Conservation (phyloP, 2,329 filamentous ascomycete genomes). For the Cladophialophora chaetospira region DNA sequence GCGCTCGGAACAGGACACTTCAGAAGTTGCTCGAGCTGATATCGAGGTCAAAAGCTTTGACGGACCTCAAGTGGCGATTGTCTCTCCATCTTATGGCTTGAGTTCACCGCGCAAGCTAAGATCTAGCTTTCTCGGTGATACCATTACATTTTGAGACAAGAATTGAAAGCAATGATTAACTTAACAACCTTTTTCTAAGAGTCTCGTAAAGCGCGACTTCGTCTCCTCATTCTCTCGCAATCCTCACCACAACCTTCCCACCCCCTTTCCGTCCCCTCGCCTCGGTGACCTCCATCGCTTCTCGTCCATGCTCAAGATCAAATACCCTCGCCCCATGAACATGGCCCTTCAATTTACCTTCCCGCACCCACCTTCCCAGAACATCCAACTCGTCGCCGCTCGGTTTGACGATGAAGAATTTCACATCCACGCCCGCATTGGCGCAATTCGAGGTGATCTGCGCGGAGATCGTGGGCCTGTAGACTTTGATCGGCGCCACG, state of each 20-base stretch:
- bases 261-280: slow-evolving; percentile 11
- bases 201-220: no score
- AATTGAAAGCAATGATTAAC: no score
- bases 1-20: neutral
- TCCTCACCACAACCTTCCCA: slow-evolving; percentile 20
- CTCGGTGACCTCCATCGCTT: slow-evolving; percentile 39
- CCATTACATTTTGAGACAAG: neutral
- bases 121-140: neutral
- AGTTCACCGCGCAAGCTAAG: neutral
- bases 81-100: neutral
- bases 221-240: no score
- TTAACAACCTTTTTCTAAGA: no score
- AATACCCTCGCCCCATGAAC: slow-evolving; percentile 36
- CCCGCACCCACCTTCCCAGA: slow-evolving; percentile 42
- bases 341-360: slow-evolving; percentile 39
- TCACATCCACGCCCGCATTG: slow-evolving; percentile 33
- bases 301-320: slow-evolving; percentile 40
- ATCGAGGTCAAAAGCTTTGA: no score
- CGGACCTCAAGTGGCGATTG: neutral
- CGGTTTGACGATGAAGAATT: slow-evolving; percentile 43
- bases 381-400: slow-evolving; percentile 39
- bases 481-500: slow-evolving; percentile 34
- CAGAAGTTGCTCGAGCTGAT: neutral
- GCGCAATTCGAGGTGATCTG: neutral
- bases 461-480: neutral